Evolutionary conservation across 768 basidiomycete genomes (phyloP).

Genomic region (Lactarius hatsudake): DNA sequence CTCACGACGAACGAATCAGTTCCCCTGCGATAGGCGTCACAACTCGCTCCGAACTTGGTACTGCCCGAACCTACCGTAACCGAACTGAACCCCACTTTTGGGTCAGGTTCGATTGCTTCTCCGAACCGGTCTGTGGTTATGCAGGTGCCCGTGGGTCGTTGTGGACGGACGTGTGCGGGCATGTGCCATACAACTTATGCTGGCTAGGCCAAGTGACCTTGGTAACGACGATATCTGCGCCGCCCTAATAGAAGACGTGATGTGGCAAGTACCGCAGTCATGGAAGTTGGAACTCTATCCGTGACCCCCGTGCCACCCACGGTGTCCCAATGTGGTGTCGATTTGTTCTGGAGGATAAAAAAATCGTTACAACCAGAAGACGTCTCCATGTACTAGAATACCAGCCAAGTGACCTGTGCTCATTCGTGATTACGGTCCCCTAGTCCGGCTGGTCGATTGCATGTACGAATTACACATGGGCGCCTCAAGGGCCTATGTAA

Average conservation of each 20-base stretch:
- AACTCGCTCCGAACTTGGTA: no score
- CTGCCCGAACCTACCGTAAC: no score
- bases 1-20: no score
- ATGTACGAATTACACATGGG: slow-evolving; percentile 33
- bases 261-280: neutral
- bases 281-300: neutral
- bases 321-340: neutral
- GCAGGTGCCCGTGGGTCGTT: no score
- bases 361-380: neutral
- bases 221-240: neutral
- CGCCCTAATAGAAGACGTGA: neutral
- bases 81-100: no score
- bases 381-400: neutral
- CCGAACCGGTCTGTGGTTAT: no score
- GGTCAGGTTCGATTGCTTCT: no score
- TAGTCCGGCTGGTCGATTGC: slow-evolving; percentile 33
- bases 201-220: no score
- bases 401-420: neutral
- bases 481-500: slow-evolving; percentile 19
- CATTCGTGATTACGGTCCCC: neutral
- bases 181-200: no score
- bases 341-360: neutral
- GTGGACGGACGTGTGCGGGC: no score
- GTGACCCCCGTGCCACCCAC: neutral
- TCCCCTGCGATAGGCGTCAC: no score